Percentiles rank a stretch among this genome's conserved stretches.
These are phyloP conservation scores for Chrysanthemum makinoi DNA, from an alignment of 129 eudicot genomes.

Conservation along the genomic window DNA sequence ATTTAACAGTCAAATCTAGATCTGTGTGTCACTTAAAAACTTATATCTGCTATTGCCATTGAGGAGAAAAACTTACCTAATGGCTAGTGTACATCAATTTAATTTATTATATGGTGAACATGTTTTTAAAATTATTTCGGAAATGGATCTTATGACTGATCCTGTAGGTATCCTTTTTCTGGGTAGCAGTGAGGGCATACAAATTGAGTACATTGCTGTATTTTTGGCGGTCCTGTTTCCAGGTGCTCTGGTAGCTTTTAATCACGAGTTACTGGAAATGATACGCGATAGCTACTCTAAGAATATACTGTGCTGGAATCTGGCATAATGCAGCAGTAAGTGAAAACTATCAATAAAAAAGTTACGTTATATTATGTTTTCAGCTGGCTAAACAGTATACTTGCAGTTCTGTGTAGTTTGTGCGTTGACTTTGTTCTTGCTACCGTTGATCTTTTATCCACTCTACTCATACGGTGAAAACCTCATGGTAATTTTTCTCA, in stretches of 20 bases:
- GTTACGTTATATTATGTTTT: neutral
- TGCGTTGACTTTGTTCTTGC: constrained; percentile 57
- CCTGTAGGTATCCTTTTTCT: constrained; percentile 40
- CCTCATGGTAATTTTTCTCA: constrained; percentile 57
- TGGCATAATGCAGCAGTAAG: constrained; percentile 97
- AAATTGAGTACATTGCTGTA: constrained; percentile 81
- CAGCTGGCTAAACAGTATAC: neutral
- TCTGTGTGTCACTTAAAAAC: too few relatives aligned
- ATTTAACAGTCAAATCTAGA: too few relatives aligned
- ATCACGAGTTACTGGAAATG: constrained; percentile 57
- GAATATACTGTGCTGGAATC: constrained; percentile 94
- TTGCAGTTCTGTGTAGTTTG: constrained; percentile 80
- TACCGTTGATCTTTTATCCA: constrained; percentile 71
- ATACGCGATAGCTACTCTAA: constrained; percentile 62
- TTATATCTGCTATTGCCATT: neutral
- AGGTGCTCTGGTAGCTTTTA: constrained; percentile 90
- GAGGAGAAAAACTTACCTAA: too few relatives aligned
- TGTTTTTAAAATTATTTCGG: constrained; percentile 20
- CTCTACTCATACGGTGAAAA: constrained; percentile 66
- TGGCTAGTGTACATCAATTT: neutral
- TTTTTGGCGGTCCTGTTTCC: constrained; percentile 86
- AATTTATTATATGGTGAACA: neutral
- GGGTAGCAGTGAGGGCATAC: constrained; percentile 95
- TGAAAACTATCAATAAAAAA: constrained; percentile 12
- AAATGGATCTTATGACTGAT: constrained; percentile 40